Percentiles rank a stretch among this genome's conserved stretches.
Evolutionary conservation across 2,329 filamentous ascomycete species (phyloP).

Genomic region (Elsinoe perseae): DNA sequence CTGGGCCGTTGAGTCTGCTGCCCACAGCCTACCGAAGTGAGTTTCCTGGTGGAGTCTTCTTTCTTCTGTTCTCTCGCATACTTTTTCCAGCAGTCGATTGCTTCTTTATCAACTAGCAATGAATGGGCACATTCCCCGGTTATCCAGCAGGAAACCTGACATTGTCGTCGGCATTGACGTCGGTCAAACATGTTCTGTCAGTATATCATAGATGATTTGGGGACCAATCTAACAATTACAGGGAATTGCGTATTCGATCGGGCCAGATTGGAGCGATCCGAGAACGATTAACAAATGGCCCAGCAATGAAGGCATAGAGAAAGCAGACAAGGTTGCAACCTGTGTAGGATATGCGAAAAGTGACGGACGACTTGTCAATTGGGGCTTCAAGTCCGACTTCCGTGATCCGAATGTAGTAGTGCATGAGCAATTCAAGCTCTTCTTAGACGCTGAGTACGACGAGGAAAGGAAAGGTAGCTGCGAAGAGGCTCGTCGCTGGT

Average conservation of each 20-base stretch:
- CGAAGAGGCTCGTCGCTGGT: conserved; percentile 17
- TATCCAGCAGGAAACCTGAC: not conserved
- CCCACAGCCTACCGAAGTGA: too few relatives aligned
- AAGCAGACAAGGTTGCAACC: conserved; percentile 16
- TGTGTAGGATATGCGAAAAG: conserved; percentile 6
- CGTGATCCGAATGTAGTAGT: not conserved
- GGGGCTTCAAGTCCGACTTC: conserved; percentile 15
- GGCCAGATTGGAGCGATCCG: conserved; percentile 16
- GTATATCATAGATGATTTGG: not conserved
- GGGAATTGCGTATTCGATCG: conserved; percentile 18
- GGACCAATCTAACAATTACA: not conserved
- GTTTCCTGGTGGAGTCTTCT: too few relatives aligned
- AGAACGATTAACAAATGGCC: conserved; percentile 13
- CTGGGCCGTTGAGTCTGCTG: too few relatives aligned
- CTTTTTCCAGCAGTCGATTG: too few relatives aligned
- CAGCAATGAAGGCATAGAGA: conserved; percentile 6
- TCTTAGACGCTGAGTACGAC: conserved; percentile 13
- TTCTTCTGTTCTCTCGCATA: too few relatives aligned
- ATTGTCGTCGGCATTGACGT: conserved; percentile 19
- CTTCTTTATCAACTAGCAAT: too few relatives aligned
- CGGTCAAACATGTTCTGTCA: conserved; percentile 18
- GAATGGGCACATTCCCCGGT: too few relatives aligned
- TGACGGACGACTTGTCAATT: not conserved
- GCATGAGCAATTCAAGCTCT: conserved; percentile 16
- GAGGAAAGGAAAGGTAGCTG: conserved; percentile 10